Evolutionary conservation across 1,284 basidiomycete genomes (phyloP).

Genomic region (Violaceomyces palustris): DNA sequence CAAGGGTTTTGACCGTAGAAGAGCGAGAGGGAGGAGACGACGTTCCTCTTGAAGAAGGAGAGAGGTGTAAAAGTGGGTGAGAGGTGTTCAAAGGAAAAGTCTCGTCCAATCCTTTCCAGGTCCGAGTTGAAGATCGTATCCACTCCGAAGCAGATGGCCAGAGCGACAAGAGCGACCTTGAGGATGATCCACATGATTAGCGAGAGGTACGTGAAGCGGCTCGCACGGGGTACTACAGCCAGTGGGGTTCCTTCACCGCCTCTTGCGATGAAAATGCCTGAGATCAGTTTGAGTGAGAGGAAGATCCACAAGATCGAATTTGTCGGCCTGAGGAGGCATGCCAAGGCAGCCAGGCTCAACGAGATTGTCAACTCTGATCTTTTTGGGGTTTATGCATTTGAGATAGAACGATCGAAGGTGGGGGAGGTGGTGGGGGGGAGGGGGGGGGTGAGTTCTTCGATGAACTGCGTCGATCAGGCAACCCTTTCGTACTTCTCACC

Average conservation of each 20-base stretch:
- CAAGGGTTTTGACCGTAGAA: slow-evolving; percentile 85
- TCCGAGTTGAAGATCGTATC: no score
- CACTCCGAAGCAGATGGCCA: slow-evolving; percentile 56
- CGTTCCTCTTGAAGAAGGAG: slow-evolving; percentile 75
- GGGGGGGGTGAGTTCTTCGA: no score
- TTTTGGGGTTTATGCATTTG: no score
- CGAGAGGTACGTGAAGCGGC: no score
- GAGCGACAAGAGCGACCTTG: slow-evolving; percentile 52
- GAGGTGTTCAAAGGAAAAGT: no score
- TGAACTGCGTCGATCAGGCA: no score
- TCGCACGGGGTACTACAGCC: neutral
- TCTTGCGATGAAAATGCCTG: neutral
- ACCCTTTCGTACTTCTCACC: no score
- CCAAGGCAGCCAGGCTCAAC: slow-evolving; percentile 63
- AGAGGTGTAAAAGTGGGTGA: slow-evolving; percentile 73
- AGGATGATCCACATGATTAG: no score
- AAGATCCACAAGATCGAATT: slow-evolving; percentile 79
- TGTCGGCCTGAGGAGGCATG: slow-evolving; percentile 78
- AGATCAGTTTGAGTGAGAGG: slow-evolving; percentile 19
- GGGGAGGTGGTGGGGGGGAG: no score
- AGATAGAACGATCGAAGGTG: no score
- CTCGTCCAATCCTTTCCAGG: no score
- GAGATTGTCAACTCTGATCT: no score
- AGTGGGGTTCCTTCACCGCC: neutral
- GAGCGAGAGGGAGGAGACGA: slow-evolving; percentile 64